phyloP scores from a whole-genome alignment of 2,329 filamentous ascomycete species.

The Phyllosticta citriasiana region DNA sequence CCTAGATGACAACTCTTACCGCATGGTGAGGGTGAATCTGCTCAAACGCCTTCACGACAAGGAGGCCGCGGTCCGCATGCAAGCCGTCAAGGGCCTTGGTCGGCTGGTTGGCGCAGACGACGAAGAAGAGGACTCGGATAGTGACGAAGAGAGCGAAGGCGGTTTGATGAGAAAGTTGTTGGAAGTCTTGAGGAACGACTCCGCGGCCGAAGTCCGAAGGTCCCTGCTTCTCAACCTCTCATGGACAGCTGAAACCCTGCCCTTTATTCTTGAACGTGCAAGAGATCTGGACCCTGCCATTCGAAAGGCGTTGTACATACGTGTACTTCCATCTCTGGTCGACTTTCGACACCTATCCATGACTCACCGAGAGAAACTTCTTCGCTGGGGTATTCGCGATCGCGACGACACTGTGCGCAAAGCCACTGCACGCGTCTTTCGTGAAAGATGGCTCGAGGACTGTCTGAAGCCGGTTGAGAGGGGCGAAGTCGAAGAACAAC shows the following conservation, averaged over 20 bases:
- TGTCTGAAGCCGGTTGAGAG: conserved; percentile 51
- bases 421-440: conserved; percentile 79
- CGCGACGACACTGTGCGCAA: conserved; percentile 91
- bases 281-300: conserved; percentile 81
- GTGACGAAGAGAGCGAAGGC: conserved; percentile 54
- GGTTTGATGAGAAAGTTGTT: conserved; percentile 75
- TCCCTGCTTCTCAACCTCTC: conserved; percentile 86
- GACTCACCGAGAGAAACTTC: conserved; percentile 87
- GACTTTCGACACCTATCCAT: conserved; percentile 92
- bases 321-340: conserved; percentile 75
- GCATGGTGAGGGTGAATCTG: conserved; percentile 67
- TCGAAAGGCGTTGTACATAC: conserved; percentile 74
- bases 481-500: neutral
- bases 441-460: conserved; percentile 95
- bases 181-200: conserved; percentile 84
- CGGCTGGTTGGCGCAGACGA: conserved; percentile 63
- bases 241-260: conserved; percentile 69
- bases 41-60: conserved; percentile 86
- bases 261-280: conserved; percentile 80
- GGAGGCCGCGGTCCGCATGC: conserved; percentile 81
- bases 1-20: conserved; percentile 85
- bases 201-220: conserved; percentile 83
- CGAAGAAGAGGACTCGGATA: conserved; percentile 51
- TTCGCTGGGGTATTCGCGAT: conserved; percentile 89
- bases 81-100: conserved; percentile 84